Evolutionary conservation across 2,329 filamentous ascomycete species (phyloP).

Genomic region (Amylocarpus encephaloides): DNA sequence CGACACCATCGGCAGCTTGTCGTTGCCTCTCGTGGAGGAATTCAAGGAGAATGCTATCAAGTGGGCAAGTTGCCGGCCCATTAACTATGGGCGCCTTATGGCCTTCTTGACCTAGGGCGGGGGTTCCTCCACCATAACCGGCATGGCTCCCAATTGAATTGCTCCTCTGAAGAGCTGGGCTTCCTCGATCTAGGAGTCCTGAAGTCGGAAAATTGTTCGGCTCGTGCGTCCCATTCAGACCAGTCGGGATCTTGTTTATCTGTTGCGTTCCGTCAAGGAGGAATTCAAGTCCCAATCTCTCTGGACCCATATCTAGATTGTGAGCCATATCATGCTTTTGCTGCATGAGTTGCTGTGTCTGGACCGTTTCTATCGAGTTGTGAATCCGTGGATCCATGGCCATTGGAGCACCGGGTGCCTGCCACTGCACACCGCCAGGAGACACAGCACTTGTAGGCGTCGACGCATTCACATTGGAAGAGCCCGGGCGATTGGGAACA

Average conservation of each 20-base stretch:
- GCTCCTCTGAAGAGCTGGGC: conserved; percentile 19
- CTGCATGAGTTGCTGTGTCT: conserved; percentile 33
- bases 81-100: conserved; percentile 45
- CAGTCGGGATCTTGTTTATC: conserved; percentile 45
- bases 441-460: conserved; percentile 37
- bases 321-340: conserved; percentile 47
- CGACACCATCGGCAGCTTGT: conserved; percentile 58
- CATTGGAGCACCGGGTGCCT: conserved; percentile 26
- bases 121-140: conserved; percentile 22
- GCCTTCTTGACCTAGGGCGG: conserved; percentile 22
- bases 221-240: conserved; percentile 43
- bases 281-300: conserved; percentile 68
- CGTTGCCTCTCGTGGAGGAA: conserved; percentile 66
- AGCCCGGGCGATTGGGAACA: conserved; percentile 27
- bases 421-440: conserved; percentile 31
- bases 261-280: conserved; percentile 57
- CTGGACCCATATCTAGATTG: conserved; percentile 54
- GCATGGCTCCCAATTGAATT: conserved; percentile 22
- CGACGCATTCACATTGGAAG: conserved; percentile 32
- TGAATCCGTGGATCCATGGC: conserved; percentile 24
- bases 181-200: conserved; percentile 13
- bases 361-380: conserved; percentile 30
- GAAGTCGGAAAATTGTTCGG: conserved; percentile 26
- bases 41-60: conserved; percentile 74
- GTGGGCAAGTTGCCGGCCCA: conserved; percentile 62